Conservation (phyloP, 1,139 yeast genomes). For the Wickerhamomyces sp. region DNA sequence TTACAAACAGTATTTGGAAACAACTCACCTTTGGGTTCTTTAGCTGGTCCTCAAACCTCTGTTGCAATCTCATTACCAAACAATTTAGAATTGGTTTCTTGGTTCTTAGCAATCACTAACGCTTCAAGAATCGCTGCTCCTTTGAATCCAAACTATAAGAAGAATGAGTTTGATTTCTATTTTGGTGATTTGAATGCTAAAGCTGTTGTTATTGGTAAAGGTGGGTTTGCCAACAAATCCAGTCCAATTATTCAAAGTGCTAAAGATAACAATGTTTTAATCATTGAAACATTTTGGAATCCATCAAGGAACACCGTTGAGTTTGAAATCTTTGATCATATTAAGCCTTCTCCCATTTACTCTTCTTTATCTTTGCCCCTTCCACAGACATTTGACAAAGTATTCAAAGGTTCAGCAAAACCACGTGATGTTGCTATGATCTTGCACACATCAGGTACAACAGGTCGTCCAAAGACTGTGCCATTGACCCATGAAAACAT, state of each 20-base stretch:
- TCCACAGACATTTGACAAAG: constrained; percentile 23
- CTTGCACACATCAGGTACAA: constrained; percentile 66
- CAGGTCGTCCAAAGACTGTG: constrained; percentile 69
- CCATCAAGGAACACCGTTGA: constrained; percentile 33
- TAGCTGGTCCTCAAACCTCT: constrained; percentile 34
- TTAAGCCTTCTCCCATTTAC: constrained; percentile 25
- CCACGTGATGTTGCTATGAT: constrained; percentile 54
- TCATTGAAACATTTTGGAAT: constrained; percentile 48
- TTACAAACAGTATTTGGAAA: constrained; percentile 36
- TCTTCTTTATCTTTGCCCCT: constrained; percentile 26
- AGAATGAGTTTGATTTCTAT: constrained; percentile 56
- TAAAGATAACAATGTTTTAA: constrained; percentile 35
- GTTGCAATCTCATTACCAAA: constrained; percentile 59
- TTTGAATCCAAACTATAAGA: constrained; percentile 54
- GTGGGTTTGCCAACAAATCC: constrained; percentile 29
- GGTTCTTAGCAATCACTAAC: constrained; percentile 50
- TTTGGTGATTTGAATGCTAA: constrained; percentile 51
- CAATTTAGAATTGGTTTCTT: constrained; percentile 47
- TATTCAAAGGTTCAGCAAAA: constrained; percentile 37
- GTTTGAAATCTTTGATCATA: constrained; percentile 32
- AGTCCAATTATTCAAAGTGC: constrained; percentile 48
- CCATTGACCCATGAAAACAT: constrained; percentile 61
- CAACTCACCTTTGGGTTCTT: constrained; percentile 32
- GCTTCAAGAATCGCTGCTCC: constrained; percentile 60
- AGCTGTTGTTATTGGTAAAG: constrained; percentile 51